Conservation (phyloP, 2,329 filamentous ascomycete genomes). For the Aspergillus costaricaensis region DNA sequence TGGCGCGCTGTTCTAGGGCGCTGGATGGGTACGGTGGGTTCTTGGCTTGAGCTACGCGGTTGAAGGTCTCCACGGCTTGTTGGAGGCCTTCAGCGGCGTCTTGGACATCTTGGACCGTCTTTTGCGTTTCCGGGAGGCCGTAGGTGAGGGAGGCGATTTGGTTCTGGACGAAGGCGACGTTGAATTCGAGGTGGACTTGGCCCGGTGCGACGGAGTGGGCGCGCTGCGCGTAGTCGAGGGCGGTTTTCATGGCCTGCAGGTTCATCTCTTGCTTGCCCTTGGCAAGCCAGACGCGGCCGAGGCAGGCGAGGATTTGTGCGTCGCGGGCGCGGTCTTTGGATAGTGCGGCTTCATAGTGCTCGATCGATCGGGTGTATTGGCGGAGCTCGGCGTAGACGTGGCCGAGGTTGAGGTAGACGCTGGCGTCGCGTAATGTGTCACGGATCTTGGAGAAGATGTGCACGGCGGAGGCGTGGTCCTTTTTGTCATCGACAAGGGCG, state of each 20-base stretch:
- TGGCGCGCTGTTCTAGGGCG: slow-evolving; percentile 91
- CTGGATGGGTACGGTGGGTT: slow-evolving; percentile 83
- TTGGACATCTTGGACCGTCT: slow-evolving; percentile 77
- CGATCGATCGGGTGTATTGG: slow-evolving; percentile 88
- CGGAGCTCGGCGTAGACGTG: slow-evolving; percentile 89
- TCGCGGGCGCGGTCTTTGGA: slow-evolving; percentile 78
- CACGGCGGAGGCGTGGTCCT: slow-evolving; percentile 78
- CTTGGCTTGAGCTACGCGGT: slow-evolving; percentile 60
- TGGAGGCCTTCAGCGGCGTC: slow-evolving; percentile 79
- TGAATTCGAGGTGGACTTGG: slow-evolving; percentile 92
- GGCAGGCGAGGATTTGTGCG: slow-evolving; percentile 76
- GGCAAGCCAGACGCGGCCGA: slow-evolving; percentile 84
- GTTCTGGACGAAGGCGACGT: slow-evolving; percentile 95
- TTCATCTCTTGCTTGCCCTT: slow-evolving; percentile 71
- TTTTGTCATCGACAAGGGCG: slow-evolving; percentile 90
- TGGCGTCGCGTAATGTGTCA: slow-evolving; percentile 84
- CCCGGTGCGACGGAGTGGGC: slow-evolving; percentile 78
- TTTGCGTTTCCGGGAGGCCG: slow-evolving; percentile 71
- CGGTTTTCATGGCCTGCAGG: slow-evolving; percentile 63
- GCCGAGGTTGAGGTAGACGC: slow-evolving; percentile 88
- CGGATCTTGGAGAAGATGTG: slow-evolving; percentile 87
- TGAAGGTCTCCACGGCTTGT: slow-evolving; percentile 73
- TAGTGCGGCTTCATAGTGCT: slow-evolving; percentile 86
- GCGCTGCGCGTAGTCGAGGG: slow-evolving; percentile 63
- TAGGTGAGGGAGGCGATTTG: slow-evolving; percentile 84